Percentiles rank a stretch among this genome's conserved stretches.
phyloP scores from a whole-genome alignment of 345 rosid genomes.

The Carallia pectinifolia region DNA sequence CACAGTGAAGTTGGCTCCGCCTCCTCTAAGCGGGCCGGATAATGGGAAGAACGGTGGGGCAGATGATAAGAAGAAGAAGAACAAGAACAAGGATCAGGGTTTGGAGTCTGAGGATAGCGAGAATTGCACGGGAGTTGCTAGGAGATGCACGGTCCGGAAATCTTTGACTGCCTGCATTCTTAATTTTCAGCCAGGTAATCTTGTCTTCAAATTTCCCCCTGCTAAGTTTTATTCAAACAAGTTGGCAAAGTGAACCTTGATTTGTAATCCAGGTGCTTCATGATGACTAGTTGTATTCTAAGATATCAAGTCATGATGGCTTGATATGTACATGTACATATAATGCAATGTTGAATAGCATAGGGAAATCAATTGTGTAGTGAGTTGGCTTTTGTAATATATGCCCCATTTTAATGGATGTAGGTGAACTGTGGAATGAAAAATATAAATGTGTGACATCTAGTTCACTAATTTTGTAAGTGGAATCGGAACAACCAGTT shows the following conservation, averaged over 20 bases:
- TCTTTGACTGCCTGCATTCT: slow-evolving; percentile 56
- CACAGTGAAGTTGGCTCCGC: slow-evolving; percentile 18
- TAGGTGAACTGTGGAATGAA: not conserved
- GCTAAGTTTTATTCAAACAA: not conserved
- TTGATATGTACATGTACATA: not conserved
- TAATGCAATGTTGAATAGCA: not conserved
- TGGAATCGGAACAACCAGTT: no score
- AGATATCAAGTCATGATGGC: not conserved
- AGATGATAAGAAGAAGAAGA: slow-evolving; percentile 8
- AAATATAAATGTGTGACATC: not conserved
- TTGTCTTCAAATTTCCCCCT: not conserved
- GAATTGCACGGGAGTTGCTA: slow-evolving; percentile 47
- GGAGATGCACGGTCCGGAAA: slow-evolving; percentile 35
- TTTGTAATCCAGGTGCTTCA: not conserved
- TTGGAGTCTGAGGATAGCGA: slow-evolving; percentile 29
- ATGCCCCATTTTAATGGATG: not conserved
- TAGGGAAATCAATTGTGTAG: not conserved
- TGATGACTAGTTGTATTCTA: not conserved
- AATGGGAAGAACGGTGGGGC: slow-evolving; percentile 16
- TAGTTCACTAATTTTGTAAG: not conserved
- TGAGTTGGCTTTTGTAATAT: not conserved
- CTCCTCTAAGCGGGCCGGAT: slow-evolving; percentile 23
- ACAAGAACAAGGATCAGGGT: slow-evolving; percentile 24
- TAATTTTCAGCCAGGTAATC: slow-evolving; percentile 45
- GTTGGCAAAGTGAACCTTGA: not conserved